Conservation (phyloP, 306 rosid genomes). For the Medicago ruthenica region DNA sequence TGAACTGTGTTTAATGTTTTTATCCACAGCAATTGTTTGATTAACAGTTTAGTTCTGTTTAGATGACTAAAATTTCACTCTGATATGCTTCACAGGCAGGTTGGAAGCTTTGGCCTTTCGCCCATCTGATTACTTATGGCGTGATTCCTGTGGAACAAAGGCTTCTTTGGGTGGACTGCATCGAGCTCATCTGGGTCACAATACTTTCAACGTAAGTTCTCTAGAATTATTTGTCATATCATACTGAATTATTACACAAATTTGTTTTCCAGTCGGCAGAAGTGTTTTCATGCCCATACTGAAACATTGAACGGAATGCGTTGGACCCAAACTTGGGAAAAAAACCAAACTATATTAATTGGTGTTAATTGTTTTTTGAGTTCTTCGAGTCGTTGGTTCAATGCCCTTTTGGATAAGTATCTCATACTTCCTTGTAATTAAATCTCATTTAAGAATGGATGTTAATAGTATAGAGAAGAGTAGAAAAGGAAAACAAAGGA, state of each 20-base stretch:
- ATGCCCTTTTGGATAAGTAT: slow-evolving; percentile 14
- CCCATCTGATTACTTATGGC: slow-evolving; percentile 95
- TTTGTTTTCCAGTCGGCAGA: neutral
- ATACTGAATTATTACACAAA: slow-evolving; percentile 25
- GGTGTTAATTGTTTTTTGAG: too few relatives aligned
- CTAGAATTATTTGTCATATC: slow-evolving; percentile 23
- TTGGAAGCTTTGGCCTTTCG: slow-evolving; percentile 99
- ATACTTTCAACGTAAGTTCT: slow-evolving; percentile 89
- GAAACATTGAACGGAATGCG: too few relatives aligned
- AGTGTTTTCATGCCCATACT: neutral
- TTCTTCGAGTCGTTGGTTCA: too few relatives aligned
- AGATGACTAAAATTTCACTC: slow-evolving; percentile 20
- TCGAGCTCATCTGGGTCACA: slow-evolving; percentile 98
- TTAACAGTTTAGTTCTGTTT: slow-evolving; percentile 6
- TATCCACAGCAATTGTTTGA: neutral
- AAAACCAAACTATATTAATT: too few relatives aligned
- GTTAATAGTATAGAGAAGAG: neutral
- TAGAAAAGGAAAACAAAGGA: too few relatives aligned
- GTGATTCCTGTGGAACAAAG: slow-evolving; percentile 90
- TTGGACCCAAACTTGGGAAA: too few relatives aligned
- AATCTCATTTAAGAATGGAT: slow-evolving; percentile 5
- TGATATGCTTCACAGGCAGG: slow-evolving; percentile 73
- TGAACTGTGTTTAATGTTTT: slow-evolving; percentile 29
- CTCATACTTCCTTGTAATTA: slow-evolving; percentile 15
- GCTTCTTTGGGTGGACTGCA: slow-evolving; percentile 97